Percentiles rank a stretch among this genome's conserved stretches.
Evolutionary conservation across 768 basidiomycete species (phyloP).

Genomic region (Boletus coccyginus): DNA sequence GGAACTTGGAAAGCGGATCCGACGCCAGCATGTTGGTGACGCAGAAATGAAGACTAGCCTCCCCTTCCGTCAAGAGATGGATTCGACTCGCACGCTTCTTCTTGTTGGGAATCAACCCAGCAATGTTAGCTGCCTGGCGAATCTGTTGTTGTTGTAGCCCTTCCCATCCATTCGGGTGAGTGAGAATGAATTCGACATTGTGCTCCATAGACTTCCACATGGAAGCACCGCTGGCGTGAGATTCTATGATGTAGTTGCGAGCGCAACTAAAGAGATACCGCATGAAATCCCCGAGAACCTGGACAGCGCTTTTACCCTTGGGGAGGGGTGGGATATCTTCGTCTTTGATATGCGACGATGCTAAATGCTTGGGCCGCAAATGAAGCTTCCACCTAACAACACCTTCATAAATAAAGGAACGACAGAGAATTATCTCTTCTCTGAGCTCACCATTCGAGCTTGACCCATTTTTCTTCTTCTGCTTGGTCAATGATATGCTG

Average conservation of each 20-base stretch:
- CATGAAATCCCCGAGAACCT: slow-evolving; percentile 28
- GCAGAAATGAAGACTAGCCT: slow-evolving; percentile 35
- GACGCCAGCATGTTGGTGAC: slow-evolving; percentile 39
- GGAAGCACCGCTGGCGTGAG: slow-evolving; percentile 25
- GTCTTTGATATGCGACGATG: slow-evolving; percentile 21
- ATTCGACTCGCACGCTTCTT: slow-evolving; percentile 14
- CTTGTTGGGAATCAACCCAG: slow-evolving; percentile 6
- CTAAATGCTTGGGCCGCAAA: slow-evolving; percentile 28
- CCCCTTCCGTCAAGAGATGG: slow-evolving; percentile 25
- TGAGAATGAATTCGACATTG: slow-evolving; percentile 3
- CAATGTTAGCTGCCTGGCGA: background rate
- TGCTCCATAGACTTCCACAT: slow-evolving; percentile 4
- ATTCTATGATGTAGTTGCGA: slow-evolving; percentile 21
- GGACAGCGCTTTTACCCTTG: slow-evolving; percentile 12
- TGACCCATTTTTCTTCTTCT: slow-evolving; percentile 2
- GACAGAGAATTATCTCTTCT: background rate
- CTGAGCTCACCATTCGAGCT: slow-evolving; percentile 1
- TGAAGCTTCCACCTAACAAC: slow-evolving; percentile 24
- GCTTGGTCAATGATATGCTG: slow-evolving; percentile 1
- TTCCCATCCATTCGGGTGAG: slow-evolving; percentile 8
- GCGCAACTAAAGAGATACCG: slow-evolving; percentile 23
- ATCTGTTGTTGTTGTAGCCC: slow-evolving; percentile 4
- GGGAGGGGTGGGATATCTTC: slow-evolving; percentile 24
- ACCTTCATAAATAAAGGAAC: background rate
- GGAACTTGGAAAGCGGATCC: background rate